Percentiles rank a stretch among this genome's conserved stretches.
Conservation (phyloP, 164 flowering plant species). For the Kingdonia uniflora region DNA sequence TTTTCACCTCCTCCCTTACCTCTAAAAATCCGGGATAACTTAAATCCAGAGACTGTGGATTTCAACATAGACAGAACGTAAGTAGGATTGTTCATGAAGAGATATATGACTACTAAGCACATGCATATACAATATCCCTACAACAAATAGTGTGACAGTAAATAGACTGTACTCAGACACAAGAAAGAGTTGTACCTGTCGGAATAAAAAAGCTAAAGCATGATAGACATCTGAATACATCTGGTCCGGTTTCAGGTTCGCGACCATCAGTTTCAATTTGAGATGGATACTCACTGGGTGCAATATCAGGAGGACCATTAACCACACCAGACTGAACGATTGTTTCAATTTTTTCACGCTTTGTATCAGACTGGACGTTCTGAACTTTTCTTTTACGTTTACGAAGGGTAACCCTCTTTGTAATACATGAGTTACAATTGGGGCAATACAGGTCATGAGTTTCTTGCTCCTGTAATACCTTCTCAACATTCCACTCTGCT, state of each 20-base stretch:
- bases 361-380: conserved; percentile 12
- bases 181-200: conserved; percentile 30
- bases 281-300: conserved; percentile 1
- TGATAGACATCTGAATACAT: conserved; percentile 60
- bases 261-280: conserved; percentile 11
- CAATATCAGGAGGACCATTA: too few relatives aligned
- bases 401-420: conserved; percentile 57
- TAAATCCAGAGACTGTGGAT: conserved; percentile 31
- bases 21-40: conserved; percentile 26
- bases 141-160: neutral
- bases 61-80: conserved; percentile 4
- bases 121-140: neutral
- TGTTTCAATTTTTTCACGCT: conserved; percentile 24
- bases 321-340: conserved; percentile 5
- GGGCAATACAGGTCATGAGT: conserved; percentile 84
- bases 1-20: conserved; percentile 11
- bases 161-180: neutral
- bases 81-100: too few relatives aligned
- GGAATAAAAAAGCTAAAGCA: conserved; percentile 71
- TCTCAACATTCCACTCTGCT: conserved; percentile 48
- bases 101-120: neutral
- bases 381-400: conserved; percentile 37
- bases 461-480: conserved; percentile 53
- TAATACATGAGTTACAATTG: conserved; percentile 69
- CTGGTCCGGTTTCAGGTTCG: conserved; percentile 23